A percentile compares a stretch with the other conserved stretches of the same genome.
Conservation (phyloP, 179 eudicot genomes). For the Vitellaria paradoxa region DNA sequence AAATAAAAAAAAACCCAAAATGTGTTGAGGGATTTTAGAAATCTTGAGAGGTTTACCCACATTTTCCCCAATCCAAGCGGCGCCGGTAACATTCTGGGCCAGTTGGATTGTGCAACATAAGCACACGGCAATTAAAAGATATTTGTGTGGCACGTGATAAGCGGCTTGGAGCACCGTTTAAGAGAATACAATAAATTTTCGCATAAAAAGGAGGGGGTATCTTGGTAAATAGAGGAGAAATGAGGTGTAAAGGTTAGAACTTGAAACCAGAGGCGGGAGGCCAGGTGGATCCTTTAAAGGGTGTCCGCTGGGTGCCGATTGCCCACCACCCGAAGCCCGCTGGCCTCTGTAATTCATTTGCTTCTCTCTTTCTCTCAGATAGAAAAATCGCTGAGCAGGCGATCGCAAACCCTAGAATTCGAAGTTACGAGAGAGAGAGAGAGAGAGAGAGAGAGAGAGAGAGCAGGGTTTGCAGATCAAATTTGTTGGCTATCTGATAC, state of each 20-base stretch:
- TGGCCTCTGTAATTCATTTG: not conserved
- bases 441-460: slow-evolving; percentile 6
- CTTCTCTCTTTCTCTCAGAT: not conserved
- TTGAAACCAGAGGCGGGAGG: slow-evolving; percentile 17
- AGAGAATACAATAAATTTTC: too few relatives aligned
- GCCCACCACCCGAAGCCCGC: slow-evolving; percentile 10
- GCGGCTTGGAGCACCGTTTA: too few relatives aligned
- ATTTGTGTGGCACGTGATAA: too few relatives aligned
- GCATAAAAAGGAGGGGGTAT: not conserved
- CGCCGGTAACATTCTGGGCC: too few relatives aligned
- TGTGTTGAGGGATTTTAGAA: too few relatives aligned
- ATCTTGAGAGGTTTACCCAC: too few relatives aligned
- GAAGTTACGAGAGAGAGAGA: slow-evolving; percentile 1
- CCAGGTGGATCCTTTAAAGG: slow-evolving; percentile 12
- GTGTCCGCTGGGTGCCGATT: not conserved
- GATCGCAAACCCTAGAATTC: not conserved
- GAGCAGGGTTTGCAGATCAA: slow-evolving; percentile 3
- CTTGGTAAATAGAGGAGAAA: not conserved
- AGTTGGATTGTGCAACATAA: too few relatives aligned
- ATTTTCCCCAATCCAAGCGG: too few relatives aligned
- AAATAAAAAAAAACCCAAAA: too few relatives aligned
- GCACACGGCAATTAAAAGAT: too few relatives aligned
- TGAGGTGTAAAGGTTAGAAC: not conserved
- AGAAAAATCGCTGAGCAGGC: not conserved
- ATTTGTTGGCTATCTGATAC: slow-evolving; percentile 4